These are phyloP conservation scores for Cadophora gregata DNA, from an alignment of 2,329 filamentous ascomycete genomes.

Conservation along the genomic window DNA sequence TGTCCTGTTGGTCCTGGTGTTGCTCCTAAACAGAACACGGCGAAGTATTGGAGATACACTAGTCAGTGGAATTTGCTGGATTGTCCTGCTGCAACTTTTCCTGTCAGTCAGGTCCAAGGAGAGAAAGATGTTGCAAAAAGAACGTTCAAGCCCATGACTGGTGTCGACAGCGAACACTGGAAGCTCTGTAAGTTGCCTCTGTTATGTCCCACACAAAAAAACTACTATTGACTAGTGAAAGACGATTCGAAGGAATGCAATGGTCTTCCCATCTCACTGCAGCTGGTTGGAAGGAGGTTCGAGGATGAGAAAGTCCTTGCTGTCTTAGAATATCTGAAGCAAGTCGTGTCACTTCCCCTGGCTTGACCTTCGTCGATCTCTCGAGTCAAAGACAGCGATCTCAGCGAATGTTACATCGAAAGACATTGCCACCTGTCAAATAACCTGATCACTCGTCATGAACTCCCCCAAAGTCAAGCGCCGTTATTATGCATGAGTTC, in stretches of 20 bases:
- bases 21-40: slow-evolving; percentile 55
- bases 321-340: slow-evolving; percentile 31
- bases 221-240: slow-evolving; percentile 6
- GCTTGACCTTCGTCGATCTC: slow-evolving; percentile 6
- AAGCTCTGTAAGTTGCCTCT: slow-evolving; percentile 39
- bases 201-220: neutral
- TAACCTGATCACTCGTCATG: neutral
- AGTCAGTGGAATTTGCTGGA: slow-evolving; percentile 73
- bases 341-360: slow-evolving; percentile 14
- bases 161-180: slow-evolving; percentile 35
- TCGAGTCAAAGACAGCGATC: neutral
- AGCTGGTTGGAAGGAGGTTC: slow-evolving; percentile 45
- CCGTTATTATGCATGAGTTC: slow-evolving; percentile 9
- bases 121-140: slow-evolving; percentile 37
- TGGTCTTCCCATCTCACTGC: slow-evolving; percentile 47
- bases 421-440: neutral
- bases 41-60: slow-evolving; percentile 68
- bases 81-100: slow-evolving; percentile 67
- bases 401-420: neutral
- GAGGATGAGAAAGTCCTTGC: slow-evolving; percentile 45
- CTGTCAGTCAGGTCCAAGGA: slow-evolving; percentile 52
- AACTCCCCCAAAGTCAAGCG: neutral
- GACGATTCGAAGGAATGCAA: slow-evolving; percentile 44
- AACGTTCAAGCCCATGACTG: slow-evolving; percentile 41
- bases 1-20: slow-evolving; percentile 61